phyloP scores from a whole-genome alignment of 2,329 filamentous ascomycete species.

The Aspergillus tubingensis region DNA sequence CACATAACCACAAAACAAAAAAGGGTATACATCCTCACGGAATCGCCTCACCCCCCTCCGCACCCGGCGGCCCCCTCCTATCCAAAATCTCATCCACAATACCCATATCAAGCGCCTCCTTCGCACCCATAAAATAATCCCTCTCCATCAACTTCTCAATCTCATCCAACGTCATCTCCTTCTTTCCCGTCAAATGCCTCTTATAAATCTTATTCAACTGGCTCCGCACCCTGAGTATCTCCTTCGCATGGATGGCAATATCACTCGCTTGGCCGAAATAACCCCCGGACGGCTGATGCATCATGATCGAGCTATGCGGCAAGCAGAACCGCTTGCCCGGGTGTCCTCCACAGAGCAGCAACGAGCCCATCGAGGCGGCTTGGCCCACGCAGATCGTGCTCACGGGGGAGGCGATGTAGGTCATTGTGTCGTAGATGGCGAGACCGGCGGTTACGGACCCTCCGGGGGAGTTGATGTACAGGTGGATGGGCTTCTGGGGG shows the following conservation, averaged over 20 bases:
- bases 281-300: conserved; percentile 88
- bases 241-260: conserved; percentile 95
- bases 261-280: conserved; percentile 70
- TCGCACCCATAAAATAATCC: conserved; percentile 87
- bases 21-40: conserved; percentile 3
- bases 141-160: conserved; percentile 96
- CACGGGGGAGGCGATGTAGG: conserved; percentile 89
- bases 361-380: conserved; percentile 90
- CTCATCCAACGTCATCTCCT: conserved; percentile 72
- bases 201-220: conserved; percentile 91
- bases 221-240: conserved; percentile 83
- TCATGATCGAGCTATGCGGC: conserved; percentile 94
- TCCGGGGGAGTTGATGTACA: conserved; percentile 97
- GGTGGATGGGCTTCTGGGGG: conserved; percentile 89
- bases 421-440: conserved; percentile 98
- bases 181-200: conserved; percentile 71
- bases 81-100: conserved; percentile 87
- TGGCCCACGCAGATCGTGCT: conserved; percentile 94
- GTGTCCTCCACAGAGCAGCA: conserved; percentile 83
- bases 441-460: conserved; percentile 82
- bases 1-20: neutral
- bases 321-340: conserved; percentile 83
- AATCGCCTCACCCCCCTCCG: conserved; percentile 27
- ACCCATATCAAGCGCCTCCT: conserved; percentile 85
- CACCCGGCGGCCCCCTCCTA: conserved; percentile 34